Evolutionary conservation across 2,329 filamentous ascomycete genomes (phyloP).

Genomic region (Hymenoscyphus occultus): DNA sequence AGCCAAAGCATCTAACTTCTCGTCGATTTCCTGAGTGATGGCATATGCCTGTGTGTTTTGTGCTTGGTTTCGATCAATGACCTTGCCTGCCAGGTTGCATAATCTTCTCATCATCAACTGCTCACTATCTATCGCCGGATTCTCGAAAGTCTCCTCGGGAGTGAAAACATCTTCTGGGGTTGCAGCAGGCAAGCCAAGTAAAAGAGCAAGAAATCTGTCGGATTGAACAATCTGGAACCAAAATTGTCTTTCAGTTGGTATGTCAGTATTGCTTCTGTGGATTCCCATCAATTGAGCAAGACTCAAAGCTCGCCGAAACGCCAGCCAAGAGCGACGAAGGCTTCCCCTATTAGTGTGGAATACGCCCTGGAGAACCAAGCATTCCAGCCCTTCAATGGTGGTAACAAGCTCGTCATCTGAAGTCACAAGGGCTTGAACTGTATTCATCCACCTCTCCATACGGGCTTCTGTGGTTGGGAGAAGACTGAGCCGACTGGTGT

Average conservation of each 20-base stretch:
- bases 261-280: conserved; percentile 9
- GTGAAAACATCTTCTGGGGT: conserved; percentile 20
- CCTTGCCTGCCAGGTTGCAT: conserved; percentile 24
- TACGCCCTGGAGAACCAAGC: conserved; percentile 48
- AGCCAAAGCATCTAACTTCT: conserved; percentile 28
- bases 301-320: conserved; percentile 46
- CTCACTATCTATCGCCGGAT: conserved; percentile 25
- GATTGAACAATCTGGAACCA: conserved; percentile 19
- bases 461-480: conserved; percentile 24
- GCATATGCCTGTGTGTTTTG: conserved; percentile 29
- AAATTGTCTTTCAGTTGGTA: conserved; percentile 12
- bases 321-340: conserved; percentile 49
- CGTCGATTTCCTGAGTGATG: conserved; percentile 35
- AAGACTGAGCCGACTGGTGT: conserved; percentile 25
- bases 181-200: conserved; percentile 31
- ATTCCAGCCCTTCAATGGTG: conserved; percentile 51
- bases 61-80: conserved; percentile 33
- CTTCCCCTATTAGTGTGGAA: conserved; percentile 48
- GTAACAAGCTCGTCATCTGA: conserved; percentile 39
- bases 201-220: conserved; percentile 24
- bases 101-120: conserved; percentile 27
- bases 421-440: conserved; percentile 26
- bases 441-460: conserved; percentile 31
- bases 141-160: conserved; percentile 30
- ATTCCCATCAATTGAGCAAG: conserved; percentile 39